Conservation (phyloP, 2,329 filamentous ascomycete species). For the Ophiostoma sp. region DNA sequence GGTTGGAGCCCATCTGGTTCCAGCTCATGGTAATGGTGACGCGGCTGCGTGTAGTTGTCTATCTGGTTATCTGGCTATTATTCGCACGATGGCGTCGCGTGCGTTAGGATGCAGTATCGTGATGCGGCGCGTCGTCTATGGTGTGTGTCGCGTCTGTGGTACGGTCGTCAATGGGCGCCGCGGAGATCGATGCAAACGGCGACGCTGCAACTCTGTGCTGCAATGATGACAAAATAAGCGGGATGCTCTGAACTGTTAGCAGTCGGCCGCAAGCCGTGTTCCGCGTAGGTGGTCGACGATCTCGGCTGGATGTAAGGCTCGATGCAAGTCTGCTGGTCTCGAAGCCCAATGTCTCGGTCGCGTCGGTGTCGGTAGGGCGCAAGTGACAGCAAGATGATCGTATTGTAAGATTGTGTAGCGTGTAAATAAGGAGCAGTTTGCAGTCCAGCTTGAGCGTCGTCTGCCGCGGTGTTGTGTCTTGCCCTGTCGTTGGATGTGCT, state of each 20-base stretch:
- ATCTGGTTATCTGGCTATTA: background rate
- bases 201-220: no score
- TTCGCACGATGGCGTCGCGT: background rate
- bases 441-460: no score
- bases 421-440: no score
- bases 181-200: no score
- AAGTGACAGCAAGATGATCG: no score
- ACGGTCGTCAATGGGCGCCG: no score
- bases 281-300: background rate
- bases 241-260: no score
- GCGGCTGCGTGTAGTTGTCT: background rate
- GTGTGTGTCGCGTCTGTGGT: background rate
- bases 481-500: background rate
- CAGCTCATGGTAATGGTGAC: constrained; percentile 23
- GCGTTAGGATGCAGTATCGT: background rate
- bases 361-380: background rate
- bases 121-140: background rate
- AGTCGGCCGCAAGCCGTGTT: no score
- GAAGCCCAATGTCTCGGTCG: background rate
- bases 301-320: background rate
- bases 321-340: background rate
- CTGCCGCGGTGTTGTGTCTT: background rate
- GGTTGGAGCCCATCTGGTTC: constrained; percentile 38
- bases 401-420: no score
- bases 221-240: no score